phyloP scores from a whole-genome alignment of 2,329 filamentous ascomycete species.

The Fusarium sp. region DNA sequence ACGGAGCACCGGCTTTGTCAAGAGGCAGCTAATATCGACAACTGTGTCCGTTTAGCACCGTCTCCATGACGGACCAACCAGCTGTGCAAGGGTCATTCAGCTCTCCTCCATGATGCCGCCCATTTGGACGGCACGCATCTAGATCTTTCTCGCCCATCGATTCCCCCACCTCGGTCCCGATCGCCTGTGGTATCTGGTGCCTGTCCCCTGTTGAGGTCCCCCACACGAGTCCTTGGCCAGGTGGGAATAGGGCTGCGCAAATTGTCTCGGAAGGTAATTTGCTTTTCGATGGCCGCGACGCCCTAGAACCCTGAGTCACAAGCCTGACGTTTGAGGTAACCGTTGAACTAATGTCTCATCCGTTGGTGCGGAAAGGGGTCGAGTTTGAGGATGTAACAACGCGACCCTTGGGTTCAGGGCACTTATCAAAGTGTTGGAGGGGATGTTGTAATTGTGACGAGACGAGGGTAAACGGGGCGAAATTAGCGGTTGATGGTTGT shows the following conservation, averaged over 20 bases:
- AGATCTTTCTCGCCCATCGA: slow-evolving; percentile 1
- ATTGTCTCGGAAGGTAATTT: slow-evolving; percentile 35
- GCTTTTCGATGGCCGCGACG: slow-evolving; percentile 7
- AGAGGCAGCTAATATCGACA: background rate
- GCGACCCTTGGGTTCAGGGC: background rate
- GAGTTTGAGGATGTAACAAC: background rate
- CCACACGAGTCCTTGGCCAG: slow-evolving; percentile 5
- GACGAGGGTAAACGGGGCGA: background rate
- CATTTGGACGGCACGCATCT: slow-evolving; percentile 4
- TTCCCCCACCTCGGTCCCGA: background rate
- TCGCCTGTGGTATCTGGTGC: background rate
- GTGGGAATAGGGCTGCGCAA: slow-evolving; percentile 5
- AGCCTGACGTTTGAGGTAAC: background rate
- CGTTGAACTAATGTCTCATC: background rate
- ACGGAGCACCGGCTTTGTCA: background rate
- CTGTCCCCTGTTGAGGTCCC: background rate
- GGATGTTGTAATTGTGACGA: slow-evolving; percentile 25
- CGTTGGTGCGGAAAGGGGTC: background rate
- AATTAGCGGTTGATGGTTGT: background rate
- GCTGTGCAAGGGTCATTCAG: slow-evolving; percentile 1
- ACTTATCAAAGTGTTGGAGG: background rate
- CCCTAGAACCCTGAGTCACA: background rate
- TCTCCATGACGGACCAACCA: background rate
- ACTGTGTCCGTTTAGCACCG: background rate
- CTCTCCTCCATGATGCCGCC: background rate